Evolutionary conservation across 208 protist species (phyloP).

Genomic region (Wallacemonas sp.): DNA sequence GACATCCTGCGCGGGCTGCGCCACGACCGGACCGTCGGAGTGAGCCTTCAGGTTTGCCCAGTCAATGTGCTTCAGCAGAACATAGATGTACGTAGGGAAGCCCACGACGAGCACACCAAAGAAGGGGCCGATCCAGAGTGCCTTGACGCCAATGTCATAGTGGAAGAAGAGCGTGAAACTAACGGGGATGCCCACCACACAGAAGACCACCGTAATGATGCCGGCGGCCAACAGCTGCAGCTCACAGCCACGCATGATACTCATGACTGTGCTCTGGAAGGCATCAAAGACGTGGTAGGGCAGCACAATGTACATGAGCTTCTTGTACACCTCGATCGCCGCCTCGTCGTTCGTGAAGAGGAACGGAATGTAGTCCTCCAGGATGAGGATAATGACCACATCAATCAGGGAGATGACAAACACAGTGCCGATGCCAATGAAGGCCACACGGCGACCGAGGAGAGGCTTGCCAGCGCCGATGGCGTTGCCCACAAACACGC

Average conservation of each 20-base stretch:
- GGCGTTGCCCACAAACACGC: constrained; percentile 83
- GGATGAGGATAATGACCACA: constrained; percentile 41
- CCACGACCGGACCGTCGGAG: constrained; percentile 22
- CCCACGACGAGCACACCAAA: constrained; percentile 49
- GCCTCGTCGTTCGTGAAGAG: constrained; percentile 53
- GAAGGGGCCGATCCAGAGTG: constrained; percentile 80
- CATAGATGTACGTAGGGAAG: constrained; percentile 62
- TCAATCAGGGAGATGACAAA: constrained; percentile 44
- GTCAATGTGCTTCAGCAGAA: constrained; percentile 72
- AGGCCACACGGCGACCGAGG: constrained; percentile 61
- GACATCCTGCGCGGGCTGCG: neutral
- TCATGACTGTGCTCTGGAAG: constrained; percentile 84
- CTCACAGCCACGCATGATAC: constrained; percentile 72
- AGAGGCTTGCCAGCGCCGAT: constrained; percentile 73
- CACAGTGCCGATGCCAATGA: constrained; percentile 59
- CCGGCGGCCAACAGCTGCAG: constrained; percentile 68
- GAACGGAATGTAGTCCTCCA: constrained; percentile 58
- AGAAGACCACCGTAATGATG: constrained; percentile 66
- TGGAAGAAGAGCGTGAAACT: constrained; percentile 81
- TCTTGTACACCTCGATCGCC: constrained; percentile 40
- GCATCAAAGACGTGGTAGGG: constrained; percentile 85
- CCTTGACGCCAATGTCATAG: constrained; percentile 65
- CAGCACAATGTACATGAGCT: constrained; percentile 64
- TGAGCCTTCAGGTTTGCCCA: constrained; percentile 70
- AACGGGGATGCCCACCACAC: constrained; percentile 61